Conservation (phyloP, 2,329 filamentous ascomycete genomes). For the Fusarium chaquense region DNA sequence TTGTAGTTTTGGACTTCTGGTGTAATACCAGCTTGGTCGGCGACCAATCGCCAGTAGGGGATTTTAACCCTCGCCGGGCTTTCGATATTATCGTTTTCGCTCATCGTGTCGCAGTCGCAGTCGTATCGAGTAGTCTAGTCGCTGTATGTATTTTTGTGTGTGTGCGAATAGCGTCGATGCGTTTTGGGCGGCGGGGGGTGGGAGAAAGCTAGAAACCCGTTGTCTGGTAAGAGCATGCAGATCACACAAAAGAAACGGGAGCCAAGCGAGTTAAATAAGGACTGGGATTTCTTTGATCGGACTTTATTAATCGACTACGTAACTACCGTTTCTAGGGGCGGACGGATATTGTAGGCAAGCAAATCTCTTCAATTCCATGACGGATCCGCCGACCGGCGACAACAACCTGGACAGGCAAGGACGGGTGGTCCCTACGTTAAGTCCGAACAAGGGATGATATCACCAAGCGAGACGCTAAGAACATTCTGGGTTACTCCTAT, state of each 20-base stretch:
- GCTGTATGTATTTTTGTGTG: neutral
- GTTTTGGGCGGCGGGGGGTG: neutral
- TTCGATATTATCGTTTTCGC: constrained; percentile 33
- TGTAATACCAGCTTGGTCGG: constrained; percentile 36
- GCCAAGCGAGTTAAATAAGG: constrained; percentile 25
- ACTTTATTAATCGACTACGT: constrained; percentile 26
- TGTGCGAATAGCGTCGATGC: constrained; percentile 6
- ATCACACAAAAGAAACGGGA: constrained; percentile 9
- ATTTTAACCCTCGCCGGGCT: constrained; percentile 32
- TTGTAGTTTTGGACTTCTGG: constrained; percentile 37
- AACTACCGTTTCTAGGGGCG: neutral
- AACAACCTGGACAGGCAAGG: constrained; percentile 15
- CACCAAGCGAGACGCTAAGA: constrained; percentile 24
- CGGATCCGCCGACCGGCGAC: constrained; percentile 32
- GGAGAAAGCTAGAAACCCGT: neutral
- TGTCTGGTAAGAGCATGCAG: constrained; percentile 8
- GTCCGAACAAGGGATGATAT: constrained; percentile 21
- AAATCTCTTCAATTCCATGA: constrained; percentile 28
- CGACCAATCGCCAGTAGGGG: constrained; percentile 38
- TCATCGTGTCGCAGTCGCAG: constrained; percentile 17
- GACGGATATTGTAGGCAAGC: neutral
- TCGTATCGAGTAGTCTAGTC: constrained; percentile 14
- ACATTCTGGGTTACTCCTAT: constrained; percentile 9
- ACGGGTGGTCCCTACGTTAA: constrained; percentile 19
- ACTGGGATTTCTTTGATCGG: neutral